Evolutionary conservation across 2,329 filamentous ascomycete genomes (phyloP).

Genomic region (Tricladium varicosporioides): DNA sequence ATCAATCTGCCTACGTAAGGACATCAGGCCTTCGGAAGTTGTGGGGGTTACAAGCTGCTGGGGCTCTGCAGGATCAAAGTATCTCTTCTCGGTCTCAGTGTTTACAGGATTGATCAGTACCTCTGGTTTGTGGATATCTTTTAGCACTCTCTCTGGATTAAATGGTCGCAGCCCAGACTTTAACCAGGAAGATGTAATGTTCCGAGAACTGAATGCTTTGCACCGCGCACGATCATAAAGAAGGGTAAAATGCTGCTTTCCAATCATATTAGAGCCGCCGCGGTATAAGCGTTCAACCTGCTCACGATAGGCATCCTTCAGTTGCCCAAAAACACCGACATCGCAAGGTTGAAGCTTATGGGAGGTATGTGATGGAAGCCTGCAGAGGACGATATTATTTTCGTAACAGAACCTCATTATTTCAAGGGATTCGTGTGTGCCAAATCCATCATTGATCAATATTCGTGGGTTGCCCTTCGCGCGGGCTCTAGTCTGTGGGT

Average conservation of each 20-base stretch:
- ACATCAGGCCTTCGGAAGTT: neutral
- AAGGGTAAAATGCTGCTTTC: neutral
- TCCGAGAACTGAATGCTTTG: neutral
- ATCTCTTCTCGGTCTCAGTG: neutral
- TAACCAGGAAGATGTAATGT: neutral
- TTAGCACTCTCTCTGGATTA: constrained; percentile 12
- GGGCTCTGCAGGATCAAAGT: neutral
- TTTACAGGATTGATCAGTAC: constrained; percentile 4
- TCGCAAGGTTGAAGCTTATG: constrained; percentile 4
- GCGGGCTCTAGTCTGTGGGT: constrained; percentile 34
- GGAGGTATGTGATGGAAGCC: constrained; percentile 24
- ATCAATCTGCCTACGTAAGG: constrained; percentile 3
- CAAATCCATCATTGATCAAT: constrained; percentile 37
- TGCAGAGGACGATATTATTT: constrained; percentile 25
- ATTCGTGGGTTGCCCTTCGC: constrained; percentile 34
- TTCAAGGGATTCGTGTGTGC: constrained; percentile 36
- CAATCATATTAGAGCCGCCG: neutral
- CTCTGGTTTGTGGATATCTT: constrained; percentile 14
- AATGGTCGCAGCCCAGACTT: neutral
- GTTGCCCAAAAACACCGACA: neutral
- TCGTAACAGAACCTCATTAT: constrained; percentile 29
- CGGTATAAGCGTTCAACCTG: constrained; percentile 34
- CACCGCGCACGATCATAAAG: neutral
- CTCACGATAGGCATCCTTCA: too few species aligned
- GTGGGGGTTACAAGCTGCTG: constrained; percentile 1